Evolutionary conservation across 805 yeast species (phyloP).

Genomic region (Monosporozyma yasuniensis): DNA sequence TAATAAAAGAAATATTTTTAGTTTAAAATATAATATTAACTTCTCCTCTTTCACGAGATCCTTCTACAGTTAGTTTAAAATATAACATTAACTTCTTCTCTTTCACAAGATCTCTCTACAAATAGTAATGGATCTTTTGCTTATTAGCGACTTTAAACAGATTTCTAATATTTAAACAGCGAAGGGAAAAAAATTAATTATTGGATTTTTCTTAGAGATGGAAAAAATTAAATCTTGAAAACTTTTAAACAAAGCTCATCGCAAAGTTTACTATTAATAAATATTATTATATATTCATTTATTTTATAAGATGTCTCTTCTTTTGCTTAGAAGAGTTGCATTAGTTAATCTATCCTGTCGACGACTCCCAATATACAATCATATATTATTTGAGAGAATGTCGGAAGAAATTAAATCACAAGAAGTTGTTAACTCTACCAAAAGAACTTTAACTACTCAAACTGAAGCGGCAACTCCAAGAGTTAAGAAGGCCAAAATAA

Average conservation of each 20-base stretch:
- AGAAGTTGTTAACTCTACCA: neutral
- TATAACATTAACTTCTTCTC: too few species aligned
- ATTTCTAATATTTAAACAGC: too few species aligned
- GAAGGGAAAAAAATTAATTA: neutral
- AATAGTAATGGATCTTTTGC: too few species aligned
- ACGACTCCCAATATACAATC: neutral
- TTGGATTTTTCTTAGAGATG: neutral
- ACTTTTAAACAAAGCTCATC: conserved; percentile 1
- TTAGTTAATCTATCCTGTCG: neutral
- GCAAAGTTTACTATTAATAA: neutral
- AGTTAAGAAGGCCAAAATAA: conserved; percentile 31
- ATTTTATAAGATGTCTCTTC: neutral
- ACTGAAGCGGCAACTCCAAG: conserved; percentile 1
- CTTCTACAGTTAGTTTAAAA: too few species aligned
- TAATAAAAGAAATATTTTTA: too few species aligned
- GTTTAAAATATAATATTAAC: too few species aligned
- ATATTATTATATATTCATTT: neutral
- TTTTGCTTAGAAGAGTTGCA: neutral
- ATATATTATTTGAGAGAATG: neutral
- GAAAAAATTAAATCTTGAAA: neutral
- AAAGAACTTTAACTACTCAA: conserved; percentile 4
- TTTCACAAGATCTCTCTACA: neutral
- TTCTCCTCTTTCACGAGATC: too few species aligned
- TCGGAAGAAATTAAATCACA: conserved; percentile 1
- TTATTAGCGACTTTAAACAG: too few species aligned